Conservation (phyloP, 2,329 filamentous ascomycete genomes). For the Phoma herbarum region DNA sequence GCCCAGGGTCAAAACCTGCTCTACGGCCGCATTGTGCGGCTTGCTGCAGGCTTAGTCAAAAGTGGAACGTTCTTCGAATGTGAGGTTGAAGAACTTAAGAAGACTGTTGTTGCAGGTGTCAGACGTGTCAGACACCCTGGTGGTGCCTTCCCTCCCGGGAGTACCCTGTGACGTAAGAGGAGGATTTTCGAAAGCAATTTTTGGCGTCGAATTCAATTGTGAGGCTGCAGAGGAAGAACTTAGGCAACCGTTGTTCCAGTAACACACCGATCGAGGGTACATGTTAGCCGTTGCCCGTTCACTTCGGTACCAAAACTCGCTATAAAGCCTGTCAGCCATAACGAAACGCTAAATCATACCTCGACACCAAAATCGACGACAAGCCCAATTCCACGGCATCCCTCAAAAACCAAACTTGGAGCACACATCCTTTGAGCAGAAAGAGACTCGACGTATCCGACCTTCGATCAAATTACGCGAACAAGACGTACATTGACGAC, state of each 20-base stretch:
- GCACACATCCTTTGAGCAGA: background rate
- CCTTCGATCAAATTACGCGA: background rate
- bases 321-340: background rate
- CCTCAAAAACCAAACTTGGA: background rate
- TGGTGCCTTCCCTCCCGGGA: constrained; percentile 16
- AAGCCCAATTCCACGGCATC: background rate
- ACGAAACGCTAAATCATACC: background rate
- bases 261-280: background rate
- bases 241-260: background rate
- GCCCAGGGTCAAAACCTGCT: constrained; percentile 25
- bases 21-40: constrained; percentile 7
- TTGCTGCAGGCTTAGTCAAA: constrained; percentile 21
- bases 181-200: constrained; percentile 3
- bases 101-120: constrained; percentile 5
- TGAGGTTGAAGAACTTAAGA: constrained; percentile 10
- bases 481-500: background rate
- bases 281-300: background rate
- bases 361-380: background rate
- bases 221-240: background rate
- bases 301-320: background rate
- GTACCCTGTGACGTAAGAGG: constrained; percentile 11
- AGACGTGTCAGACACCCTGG: constrained; percentile 11
- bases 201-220: background rate
- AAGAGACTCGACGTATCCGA: background rate
- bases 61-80: constrained; percentile 11